Evolutionary conservation across 352 stramenopile species (phyloP), one percentile per base, ranked within the genome.

Genomic region (Pythium dissimile): DNA sequence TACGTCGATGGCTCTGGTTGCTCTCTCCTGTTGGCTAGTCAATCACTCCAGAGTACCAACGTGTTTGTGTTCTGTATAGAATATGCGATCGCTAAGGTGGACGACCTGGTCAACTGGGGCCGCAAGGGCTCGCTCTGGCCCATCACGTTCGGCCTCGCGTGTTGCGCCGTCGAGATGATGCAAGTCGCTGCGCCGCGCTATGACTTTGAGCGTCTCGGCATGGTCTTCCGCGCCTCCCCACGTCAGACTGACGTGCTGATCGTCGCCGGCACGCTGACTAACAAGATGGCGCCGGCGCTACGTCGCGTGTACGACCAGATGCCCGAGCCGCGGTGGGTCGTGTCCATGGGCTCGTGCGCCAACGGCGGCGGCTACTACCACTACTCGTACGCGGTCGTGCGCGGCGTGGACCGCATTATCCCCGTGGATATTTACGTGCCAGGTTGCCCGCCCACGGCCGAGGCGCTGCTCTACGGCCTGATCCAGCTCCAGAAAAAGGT

Each of bases 91-190:
- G 95, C 94, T 34, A 96, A 96, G 58, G 80, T 99, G 21, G 97
- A 99, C 66, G 95, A 99, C 53, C 77, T 99, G 20, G 93, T 99
- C n/a, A 99, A 99, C 77, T 99, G 97, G 97, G 96, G 93, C 15
- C 92, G 97, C 47, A 84, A 86, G 51, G 91, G 94, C 55, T 99
- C 97, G 30, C 66, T 99, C 23, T 99, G 97, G 97, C 97, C 97
- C 46, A 98, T 99, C 81, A 99, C 97, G 7, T 99, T 99, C 75
- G 97, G 97, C 52, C 76, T 99, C 12, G 97, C 97, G 8, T 99
- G 97, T 75, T 99, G 97, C 69, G 97, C 97, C 46, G 96, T 99
- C 18, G 97, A 99, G 82, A 99, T 99, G 97, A 99, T 99, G 88
- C 88, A 97, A 57, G 66, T 62, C 66, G 75, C 71, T 50, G 75